Evolutionary conservation across 257 asterid genomes (phyloP), one percentile per base, ranked within the genome.

Genomic region (Solanum peruvianum): DNA sequence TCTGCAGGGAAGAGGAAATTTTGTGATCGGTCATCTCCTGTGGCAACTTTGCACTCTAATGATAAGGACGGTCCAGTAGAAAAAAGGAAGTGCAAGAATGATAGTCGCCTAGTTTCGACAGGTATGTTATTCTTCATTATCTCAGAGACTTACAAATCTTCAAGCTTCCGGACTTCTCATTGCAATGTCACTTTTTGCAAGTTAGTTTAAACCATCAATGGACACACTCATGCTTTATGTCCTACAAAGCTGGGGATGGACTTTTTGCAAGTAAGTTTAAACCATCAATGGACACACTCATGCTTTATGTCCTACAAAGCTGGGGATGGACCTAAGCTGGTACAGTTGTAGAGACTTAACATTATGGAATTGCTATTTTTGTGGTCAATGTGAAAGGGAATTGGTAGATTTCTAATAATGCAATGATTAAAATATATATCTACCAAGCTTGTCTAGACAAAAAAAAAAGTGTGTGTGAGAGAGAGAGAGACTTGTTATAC

Each of bases 1-100:
- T 81, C 88, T 21, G 23, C 62, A 0, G 92, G 91, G 87, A 94
- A 92, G 88, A 88, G 90, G 81, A 91, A 90, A 90, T 83, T 80
- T 37, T 73, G 81, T 27, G 87, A 90, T 23, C 58, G 89, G 69
- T 87, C 90, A 9, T 84, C 88, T 84, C 86, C 87, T 14, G 44
- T 44, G 80, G 23, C 75, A 49, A 37, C 67, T 9, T 11, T 13
- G 85, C 18, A 7, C 75, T 33, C 35, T 52, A 58, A 62, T 11
- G 66, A 81, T 69, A 83, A 27, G 77, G 88, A 87, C 73, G 67
- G 82, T 60, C 86, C 75, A 14, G 47, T 70, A 60, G 88, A 69
- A 44, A 89, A 87, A 84, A 62, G 70, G 87, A 85, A 86, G 86
- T 23, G 31, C 37, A 83, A 27, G 4, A 66, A 62, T 83, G 88